phyloP scores from a whole-genome alignment of 176 grass and related monocot species.

The Avena insularis region DNA sequence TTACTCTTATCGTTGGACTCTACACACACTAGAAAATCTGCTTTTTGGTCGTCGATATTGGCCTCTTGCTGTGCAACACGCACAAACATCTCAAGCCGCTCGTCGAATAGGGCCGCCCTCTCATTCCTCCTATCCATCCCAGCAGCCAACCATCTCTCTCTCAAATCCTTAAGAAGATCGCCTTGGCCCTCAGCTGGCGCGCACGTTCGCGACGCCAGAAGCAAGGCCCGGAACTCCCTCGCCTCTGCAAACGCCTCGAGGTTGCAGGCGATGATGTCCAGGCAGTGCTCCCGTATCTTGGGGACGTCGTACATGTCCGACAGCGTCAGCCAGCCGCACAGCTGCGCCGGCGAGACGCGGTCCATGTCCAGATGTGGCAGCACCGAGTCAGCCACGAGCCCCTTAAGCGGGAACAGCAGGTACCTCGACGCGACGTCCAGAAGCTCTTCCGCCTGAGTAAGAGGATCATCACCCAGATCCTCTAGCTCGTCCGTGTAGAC shows the following conservation, averaged over 20 bases:
- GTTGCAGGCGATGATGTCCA: conserved; percentile 75
- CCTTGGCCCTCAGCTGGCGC: conserved; percentile 23
- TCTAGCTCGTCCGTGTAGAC: conserved; percentile 83
- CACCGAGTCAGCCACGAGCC: conserved; percentile 59
- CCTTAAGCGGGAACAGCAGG: conserved; percentile 73
- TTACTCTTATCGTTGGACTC: not conserved
- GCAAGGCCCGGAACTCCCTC: conserved; percentile 65
- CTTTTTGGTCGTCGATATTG: conserved; percentile 22
- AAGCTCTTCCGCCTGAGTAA: conserved; percentile 73
- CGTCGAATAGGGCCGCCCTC: conserved; percentile 57
- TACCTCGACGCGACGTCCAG: conserved; percentile 89
- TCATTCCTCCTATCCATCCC: not conserved
- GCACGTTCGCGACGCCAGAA: conserved; percentile 55
- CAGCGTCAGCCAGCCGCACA: conserved; percentile 61
- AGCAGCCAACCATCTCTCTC: conserved; percentile 72
- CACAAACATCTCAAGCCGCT: conserved; percentile 70
- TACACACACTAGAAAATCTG: not conserved
- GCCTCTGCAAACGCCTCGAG: conserved; percentile 69
- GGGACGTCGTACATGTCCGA: conserved; percentile 22
- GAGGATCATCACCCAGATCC: conserved; percentile 44
- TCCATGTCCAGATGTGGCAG: conserved; percentile 56
- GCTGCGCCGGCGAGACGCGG: conserved; percentile 59
- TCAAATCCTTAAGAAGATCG: conserved; percentile 71
- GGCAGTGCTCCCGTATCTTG: conserved; percentile 73
- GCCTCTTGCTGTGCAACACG: conserved; percentile 60